These are phyloP conservation scores for Tolypocladium endophyticum DNA, from an alignment of 2,329 filamentous ascomycete species.

Conservation along the genomic window DNA sequence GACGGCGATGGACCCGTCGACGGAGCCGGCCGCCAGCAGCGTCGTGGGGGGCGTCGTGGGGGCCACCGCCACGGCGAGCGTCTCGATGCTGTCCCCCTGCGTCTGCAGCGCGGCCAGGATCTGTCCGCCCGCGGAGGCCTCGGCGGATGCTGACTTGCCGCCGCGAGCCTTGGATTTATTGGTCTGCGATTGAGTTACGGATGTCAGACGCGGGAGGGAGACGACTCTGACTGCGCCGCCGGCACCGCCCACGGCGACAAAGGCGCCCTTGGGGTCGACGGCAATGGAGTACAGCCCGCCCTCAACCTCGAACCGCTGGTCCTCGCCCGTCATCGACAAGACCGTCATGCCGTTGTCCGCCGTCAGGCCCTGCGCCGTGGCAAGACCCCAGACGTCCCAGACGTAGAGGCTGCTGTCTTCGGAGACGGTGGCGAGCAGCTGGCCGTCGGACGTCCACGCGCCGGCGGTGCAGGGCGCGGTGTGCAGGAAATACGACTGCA, in stretches of 20 bases:
- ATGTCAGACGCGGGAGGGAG: constrained; percentile 58
- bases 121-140: constrained; percentile 33
- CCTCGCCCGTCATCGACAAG: constrained; percentile 64
- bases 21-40: constrained; percentile 54
- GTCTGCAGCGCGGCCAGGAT: constrained; percentile 78
- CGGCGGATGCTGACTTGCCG: constrained; percentile 9
- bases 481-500: constrained; percentile 89
- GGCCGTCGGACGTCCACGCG: constrained; percentile 80
- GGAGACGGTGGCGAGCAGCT: constrained; percentile 74
- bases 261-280: constrained; percentile 66
- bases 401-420: constrained; percentile 86
- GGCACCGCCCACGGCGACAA: constrained; percentile 80
- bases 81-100: constrained; percentile 68
- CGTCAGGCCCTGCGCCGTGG: constrained; percentile 45
- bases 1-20: constrained; percentile 69
- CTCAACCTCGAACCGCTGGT: constrained; percentile 86
- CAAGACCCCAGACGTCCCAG: constrained; percentile 81
- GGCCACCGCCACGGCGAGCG: constrained; percentile 47
- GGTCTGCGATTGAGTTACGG: constrained; percentile 18
- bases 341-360: constrained; percentile 52
- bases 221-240: constrained; percentile 79
- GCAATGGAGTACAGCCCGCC: constrained; percentile 86
- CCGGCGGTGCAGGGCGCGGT: constrained; percentile 80
- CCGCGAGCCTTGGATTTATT: background rate
- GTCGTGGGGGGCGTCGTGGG: constrained; percentile 35